Evolutionary conservation across 306 rosid genomes (phyloP), one percentile per base, ranked within the genome.

Genomic region (Lotus japonicus): DNA sequence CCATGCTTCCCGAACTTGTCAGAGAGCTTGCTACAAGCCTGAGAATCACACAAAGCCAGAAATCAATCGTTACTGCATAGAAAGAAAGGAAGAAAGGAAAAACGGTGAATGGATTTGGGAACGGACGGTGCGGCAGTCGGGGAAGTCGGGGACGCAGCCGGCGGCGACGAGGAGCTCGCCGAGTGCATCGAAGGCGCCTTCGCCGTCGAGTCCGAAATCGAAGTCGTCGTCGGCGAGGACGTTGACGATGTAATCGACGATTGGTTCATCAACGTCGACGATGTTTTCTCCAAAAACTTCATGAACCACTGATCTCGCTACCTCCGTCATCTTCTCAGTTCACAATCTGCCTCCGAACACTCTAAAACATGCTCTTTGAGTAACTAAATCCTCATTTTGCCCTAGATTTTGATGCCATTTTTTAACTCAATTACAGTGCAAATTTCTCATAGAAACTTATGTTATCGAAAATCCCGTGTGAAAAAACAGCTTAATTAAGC

Each of bases 141-240:
- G 58, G 64, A 78, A 75, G 77, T 94, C 97, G 18, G 55, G 51
- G 61, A 94, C 97, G 66, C 96, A 90, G 19, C 73, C 92, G 7
- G 99, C 96, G n/a, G 81, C 91, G 45, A 94, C 96, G 12, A 94
- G 90, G 9, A 94, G 90, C 70, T 94, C 96, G 0, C 97, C 95
- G 33, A 94, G 71, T 60, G 97, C 94, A 7, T 94, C 97, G 66
- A 86, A 87, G 45, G 89, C 88, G 44, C 96, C 97, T 71, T 94
- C 89, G 7, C 97, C 99, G 45, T 94, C 92, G 70, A 73, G 80
- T 5, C 99, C 99, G 35, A 94, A 90, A 41, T 94, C 97, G 76
- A 94, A 94, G 73, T 94, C 99, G 9, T 94, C 99, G 45, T 90
- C 99, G 26, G 99, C 99, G 73, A 94, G 97, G 66, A 94, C 99